These are phyloP conservation scores for Arthrobotrys entomopaga DNA, from an alignment of 2,329 filamentous ascomycete genomes.

Conservation along the genomic window DNA sequence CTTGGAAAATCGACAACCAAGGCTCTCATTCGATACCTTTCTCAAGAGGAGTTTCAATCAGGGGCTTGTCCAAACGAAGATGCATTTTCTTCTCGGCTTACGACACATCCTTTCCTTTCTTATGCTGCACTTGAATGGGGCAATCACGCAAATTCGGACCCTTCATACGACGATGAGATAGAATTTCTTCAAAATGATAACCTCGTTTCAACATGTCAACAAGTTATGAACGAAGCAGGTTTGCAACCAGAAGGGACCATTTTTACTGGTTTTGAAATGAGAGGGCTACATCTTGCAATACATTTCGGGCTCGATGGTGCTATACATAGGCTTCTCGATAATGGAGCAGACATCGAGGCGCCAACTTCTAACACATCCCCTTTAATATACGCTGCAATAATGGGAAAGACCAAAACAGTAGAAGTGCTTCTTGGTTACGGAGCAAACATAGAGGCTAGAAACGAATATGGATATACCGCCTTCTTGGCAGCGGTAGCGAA, in stretches of 20 bases:
- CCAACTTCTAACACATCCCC: no score
- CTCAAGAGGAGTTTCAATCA: not conserved
- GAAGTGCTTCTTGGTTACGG: no score
- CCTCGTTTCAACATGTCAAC: not conserved
- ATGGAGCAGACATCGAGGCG: no score
- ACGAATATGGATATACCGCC: no score
- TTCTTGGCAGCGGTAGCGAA: no score
- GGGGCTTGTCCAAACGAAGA: not conserved
- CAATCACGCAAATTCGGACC: not conserved
- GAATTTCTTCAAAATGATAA: conserved; percentile 9
- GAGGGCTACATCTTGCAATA: no score
- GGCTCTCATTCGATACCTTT: not conserved
- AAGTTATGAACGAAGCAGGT: not conserved
- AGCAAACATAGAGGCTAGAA: no score
- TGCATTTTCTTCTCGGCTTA: not conserved
- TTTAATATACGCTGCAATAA: no score
- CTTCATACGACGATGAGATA: not conserved
- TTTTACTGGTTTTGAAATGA: no score
- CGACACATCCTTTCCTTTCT: not conserved
- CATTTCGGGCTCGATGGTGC: no score
- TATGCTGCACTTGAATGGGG: conserved; percentile 25
- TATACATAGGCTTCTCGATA: no score
- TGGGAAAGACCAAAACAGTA: no score
- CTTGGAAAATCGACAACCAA: not conserved
- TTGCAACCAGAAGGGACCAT: not conserved